These are phyloP conservation scores for Diutina neorugosa DNA, from an alignment of 1,139 yeast genomes.

Conservation along the genomic window DNA sequence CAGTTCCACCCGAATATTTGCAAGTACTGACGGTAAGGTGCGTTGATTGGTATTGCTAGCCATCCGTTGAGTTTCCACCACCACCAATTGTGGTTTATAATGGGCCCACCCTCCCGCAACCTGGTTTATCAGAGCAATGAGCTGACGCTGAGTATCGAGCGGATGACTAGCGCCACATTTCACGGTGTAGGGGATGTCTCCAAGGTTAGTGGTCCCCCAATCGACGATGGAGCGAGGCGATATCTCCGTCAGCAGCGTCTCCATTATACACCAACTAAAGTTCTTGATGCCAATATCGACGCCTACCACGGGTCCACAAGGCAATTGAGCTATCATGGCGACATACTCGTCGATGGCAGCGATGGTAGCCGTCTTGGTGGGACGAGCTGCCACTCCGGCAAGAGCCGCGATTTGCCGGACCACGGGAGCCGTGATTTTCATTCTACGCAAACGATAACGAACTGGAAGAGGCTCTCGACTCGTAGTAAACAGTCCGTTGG, in stretches of 20 bases:
- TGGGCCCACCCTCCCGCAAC: not conserved
- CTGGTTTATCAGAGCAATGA: not conserved
- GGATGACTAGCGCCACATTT: not conserved
- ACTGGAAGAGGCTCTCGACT: too few relatives aligned
- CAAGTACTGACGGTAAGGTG: not conserved
- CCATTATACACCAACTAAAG: not conserved
- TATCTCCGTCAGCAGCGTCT: not conserved
- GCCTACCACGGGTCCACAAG: not conserved
- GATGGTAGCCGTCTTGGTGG: not conserved
- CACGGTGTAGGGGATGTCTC: not conserved
- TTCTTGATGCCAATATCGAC: slow-evolving; percentile 2
- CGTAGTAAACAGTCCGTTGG: too few relatives aligned
- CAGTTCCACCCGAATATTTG: not conserved
- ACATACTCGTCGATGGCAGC: not conserved
- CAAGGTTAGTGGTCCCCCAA: not conserved
- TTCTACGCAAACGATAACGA: not conserved
- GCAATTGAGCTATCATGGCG: not conserved
- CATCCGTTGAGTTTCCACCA: not conserved
- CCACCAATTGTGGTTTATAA: not conserved
- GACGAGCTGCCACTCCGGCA: not conserved
- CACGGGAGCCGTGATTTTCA: not conserved
- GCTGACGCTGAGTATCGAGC: not conserved
- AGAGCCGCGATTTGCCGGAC: not conserved
- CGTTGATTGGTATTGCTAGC: not conserved
- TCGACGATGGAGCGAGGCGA: not conserved